Evolutionary conservation across 2,329 filamentous ascomycete genomes (phyloP).

Genomic region (Colletotrichum plurivorum): DNA sequence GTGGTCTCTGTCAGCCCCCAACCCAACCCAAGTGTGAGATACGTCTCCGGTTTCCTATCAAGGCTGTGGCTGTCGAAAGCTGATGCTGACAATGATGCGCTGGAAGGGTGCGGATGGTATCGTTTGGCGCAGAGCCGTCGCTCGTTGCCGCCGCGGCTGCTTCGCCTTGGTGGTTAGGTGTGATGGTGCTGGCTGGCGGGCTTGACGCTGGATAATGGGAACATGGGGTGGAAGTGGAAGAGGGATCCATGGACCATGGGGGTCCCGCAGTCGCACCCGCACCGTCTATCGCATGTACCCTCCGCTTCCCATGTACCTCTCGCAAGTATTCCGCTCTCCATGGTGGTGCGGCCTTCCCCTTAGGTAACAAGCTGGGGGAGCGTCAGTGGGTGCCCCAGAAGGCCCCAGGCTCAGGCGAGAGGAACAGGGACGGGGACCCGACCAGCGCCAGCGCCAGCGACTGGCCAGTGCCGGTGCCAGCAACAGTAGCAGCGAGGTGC

Average conservation of each 20-base stretch:
- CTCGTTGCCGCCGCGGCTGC: not conserved
- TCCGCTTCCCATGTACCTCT: constrained; percentile 33
- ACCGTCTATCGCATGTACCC: constrained; percentile 26
- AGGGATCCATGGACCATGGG: constrained; percentile 4
- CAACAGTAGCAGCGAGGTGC: not conserved
- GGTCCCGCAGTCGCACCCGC: constrained; percentile 35
- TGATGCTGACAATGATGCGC: too few relatives aligned
- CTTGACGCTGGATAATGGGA: constrained; percentile 32
- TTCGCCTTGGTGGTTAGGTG: constrained; percentile 1
- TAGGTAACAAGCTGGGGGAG: constrained; percentile 24
- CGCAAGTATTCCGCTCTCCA: not conserved
- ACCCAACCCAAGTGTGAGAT: not conserved
- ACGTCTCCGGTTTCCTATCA: not conserved
- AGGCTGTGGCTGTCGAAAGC: too few relatives aligned
- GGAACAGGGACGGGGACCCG: not conserved
- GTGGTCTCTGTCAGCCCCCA: not conserved
- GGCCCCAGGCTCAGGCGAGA: constrained; percentile 7
- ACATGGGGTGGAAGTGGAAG: not conserved
- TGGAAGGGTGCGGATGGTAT: too few relatives aligned
- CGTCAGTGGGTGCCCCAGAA: constrained; percentile 18
- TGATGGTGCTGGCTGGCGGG: not conserved
- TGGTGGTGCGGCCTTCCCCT: not conserved
- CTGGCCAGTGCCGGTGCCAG: not conserved
- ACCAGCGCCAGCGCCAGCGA: not conserved
- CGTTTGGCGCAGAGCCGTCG: too few relatives aligned